A percentile compares a stretch with the other conserved stretches of the same genome.
phyloP scores from a whole-genome alignment of 257 asterid genomes.

The Scutellaria galericulata region DNA sequence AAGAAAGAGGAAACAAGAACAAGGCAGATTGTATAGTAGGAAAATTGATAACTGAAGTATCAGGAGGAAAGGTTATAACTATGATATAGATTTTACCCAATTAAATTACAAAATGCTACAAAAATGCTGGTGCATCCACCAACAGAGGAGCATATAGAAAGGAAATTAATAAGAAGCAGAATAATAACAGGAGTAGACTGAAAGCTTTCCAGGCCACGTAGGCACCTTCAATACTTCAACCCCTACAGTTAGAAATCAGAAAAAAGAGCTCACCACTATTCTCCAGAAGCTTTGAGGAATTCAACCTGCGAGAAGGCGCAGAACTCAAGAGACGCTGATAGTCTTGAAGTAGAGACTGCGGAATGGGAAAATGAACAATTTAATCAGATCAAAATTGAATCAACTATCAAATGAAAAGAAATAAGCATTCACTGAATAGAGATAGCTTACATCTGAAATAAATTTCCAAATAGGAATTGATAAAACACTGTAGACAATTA shows the following conservation, averaged over 20 bases:
- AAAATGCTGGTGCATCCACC: slow-evolving; percentile 22
- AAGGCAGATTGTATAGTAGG: neutral
- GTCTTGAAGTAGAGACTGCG: slow-evolving; percentile 97
- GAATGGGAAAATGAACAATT: slow-evolving; percentile 44
- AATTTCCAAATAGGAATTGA: slow-evolving; percentile 25
- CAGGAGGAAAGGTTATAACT: neutral
- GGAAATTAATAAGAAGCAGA: slow-evolving; percentile 28
- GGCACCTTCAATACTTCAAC: slow-evolving; percentile 29
- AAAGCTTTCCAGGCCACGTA: slow-evolving; percentile 27
- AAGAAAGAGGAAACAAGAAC: neutral
- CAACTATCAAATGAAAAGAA: slow-evolving; percentile 29
- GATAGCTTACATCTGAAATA: slow-evolving; percentile 21
- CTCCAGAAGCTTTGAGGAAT: slow-evolving; percentile 95
- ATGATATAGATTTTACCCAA: slow-evolving; percentile 7
- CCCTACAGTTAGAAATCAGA: slow-evolving; percentile 20
- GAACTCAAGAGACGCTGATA: slow-evolving; percentile 96
- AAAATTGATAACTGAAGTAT: slow-evolving; percentile 5
- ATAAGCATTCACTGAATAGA: slow-evolving; percentile 25
- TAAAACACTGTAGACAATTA: slow-evolving; percentile 7
- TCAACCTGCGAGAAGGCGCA: slow-evolving; percentile 92
- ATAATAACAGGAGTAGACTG: slow-evolving; percentile 24
- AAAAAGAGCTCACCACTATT: slow-evolving; percentile 69
- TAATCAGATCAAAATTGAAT: slow-evolving; percentile 36
- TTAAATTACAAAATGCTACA: neutral
- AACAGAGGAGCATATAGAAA: slow-evolving; percentile 9